These are phyloP conservation scores for Botryotinia narcissicola DNA, from an alignment of 2,329 filamentous ascomycete species.

Conservation along the genomic window DNA sequence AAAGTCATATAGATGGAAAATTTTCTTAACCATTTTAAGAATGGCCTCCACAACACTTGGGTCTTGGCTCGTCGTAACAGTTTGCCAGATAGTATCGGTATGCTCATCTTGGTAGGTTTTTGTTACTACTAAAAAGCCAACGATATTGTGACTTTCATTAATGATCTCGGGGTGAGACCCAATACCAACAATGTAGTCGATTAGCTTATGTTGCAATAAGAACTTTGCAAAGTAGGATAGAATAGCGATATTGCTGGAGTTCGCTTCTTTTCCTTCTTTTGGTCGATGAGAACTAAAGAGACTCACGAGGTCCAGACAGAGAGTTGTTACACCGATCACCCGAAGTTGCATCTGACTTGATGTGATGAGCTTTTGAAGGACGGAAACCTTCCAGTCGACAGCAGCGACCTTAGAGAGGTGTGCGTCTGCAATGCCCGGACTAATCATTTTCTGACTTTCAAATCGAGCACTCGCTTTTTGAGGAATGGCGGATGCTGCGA, in stretches of 20 bases:
- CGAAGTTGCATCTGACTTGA: slow-evolving; percentile 90
- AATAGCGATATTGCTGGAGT: slow-evolving; percentile 47
- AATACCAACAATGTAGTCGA: slow-evolving; percentile 84
- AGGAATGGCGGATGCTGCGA: slow-evolving; percentile 39
- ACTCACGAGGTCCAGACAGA: slow-evolving; percentile 68
- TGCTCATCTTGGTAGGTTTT: slow-evolving; percentile 68
- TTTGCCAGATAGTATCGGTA: slow-evolving; percentile 80
- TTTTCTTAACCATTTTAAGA: slow-evolving; percentile 58
- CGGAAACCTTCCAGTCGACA: slow-evolving; percentile 63
- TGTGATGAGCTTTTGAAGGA: slow-evolving; percentile 69
- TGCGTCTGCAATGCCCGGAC: slow-evolving; percentile 31
- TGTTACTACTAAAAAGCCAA: slow-evolving; percentile 83
- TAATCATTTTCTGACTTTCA: slow-evolving; percentile 33
- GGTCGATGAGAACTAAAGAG: slow-evolving; percentile 56
- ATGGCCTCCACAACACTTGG: slow-evolving; percentile 80
- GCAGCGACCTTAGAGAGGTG: slow-evolving; percentile 32
- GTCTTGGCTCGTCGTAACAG: slow-evolving; percentile 77
- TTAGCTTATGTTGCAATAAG: slow-evolving; percentile 66
- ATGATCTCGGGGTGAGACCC: slow-evolving; percentile 93
- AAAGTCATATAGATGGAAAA: slow-evolving; percentile 50
- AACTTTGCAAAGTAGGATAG: slow-evolving; percentile 68
- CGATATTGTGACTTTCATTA: slow-evolving; percentile 73
- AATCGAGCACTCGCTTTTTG: slow-evolving; percentile 27
- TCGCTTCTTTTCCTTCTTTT: slow-evolving; percentile 40
- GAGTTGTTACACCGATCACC: slow-evolving; percentile 70